Evolutionary conservation across 1,139 yeast species (phyloP).

Genomic region (Hansenula sp.): DNA sequence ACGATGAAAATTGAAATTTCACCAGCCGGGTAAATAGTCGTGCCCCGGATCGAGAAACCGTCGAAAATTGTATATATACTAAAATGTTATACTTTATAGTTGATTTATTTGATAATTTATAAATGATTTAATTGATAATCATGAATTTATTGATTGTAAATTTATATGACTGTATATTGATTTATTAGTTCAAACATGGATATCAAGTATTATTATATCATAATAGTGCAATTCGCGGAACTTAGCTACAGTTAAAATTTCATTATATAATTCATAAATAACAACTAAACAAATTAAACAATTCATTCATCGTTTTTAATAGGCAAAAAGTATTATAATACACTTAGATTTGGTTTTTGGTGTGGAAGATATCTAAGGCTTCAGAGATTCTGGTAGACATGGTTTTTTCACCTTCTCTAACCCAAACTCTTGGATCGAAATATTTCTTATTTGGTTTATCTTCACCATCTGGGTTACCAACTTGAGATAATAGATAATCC

Average conservation of each 20-base stretch:
- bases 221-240: no score
- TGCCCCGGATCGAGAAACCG: no score
- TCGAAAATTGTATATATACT: no score
- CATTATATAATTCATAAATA: background rate
- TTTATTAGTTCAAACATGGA: no score
- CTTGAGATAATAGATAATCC: conserved; percentile 84
- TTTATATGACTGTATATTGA: no score
- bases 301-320: background rate
- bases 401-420: conserved; percentile 99
- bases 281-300: background rate
- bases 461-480: conserved; percentile 99
- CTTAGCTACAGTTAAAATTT: no score
- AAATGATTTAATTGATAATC: no score
- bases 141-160: no score
- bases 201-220: no score
- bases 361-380: conserved; percentile 85
- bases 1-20: background rate
- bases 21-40: background rate
- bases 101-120: no score
- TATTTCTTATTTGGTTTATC: conserved; percentile 99
- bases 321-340: background rate
- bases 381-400: conserved; percentile 82
- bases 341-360: conserved; percentile 54
- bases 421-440: conserved; percentile 99
- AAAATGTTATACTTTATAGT: no score